Percentiles rank a stretch among this genome's conserved stretches.
phyloP scores from a whole-genome alignment of 306 rosid genomes.

The Macrotyloma uniflorum region DNA sequence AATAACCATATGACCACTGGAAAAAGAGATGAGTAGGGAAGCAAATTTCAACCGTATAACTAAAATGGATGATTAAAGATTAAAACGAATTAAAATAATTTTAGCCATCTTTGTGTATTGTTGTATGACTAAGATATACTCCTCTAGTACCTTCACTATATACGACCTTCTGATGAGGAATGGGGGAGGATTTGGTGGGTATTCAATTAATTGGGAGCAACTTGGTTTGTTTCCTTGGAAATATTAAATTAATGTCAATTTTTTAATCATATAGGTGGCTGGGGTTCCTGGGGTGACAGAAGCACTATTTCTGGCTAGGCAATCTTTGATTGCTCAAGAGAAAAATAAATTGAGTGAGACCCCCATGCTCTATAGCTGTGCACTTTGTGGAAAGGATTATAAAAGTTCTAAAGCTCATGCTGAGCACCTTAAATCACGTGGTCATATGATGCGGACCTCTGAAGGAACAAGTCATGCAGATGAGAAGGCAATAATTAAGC shows the following conservation, averaged over 20 bases:
- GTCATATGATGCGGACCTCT: slow-evolving; percentile 64
- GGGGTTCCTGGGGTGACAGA: slow-evolving; percentile 98
- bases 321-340: slow-evolving; percentile 76
- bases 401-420: slow-evolving; percentile 88
- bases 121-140: background rate
- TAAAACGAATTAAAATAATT: background rate
- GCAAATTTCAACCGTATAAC: background rate
- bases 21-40: background rate
- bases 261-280: slow-evolving; percentile 62
- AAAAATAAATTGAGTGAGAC: slow-evolving; percentile 60
- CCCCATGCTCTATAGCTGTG: slow-evolving; percentile 89
- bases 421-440: slow-evolving; percentile 84
- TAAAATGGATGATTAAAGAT: background rate
- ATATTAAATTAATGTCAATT: background rate
- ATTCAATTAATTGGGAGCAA: background rate
- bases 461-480: slow-evolving; percentile 60
- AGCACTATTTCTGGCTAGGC: slow-evolving; percentile 74
- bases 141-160: background rate
- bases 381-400: slow-evolving; percentile 87
- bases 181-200: background rate
- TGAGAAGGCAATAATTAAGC: slow-evolving; percentile 76
- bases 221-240: slow-evolving; percentile 1
- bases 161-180: background rate
- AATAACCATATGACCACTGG: background rate
- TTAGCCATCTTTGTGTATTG: background rate